Conservation (phyloP, 805 yeast genomes). For the Lipomyces yamadae region DNA sequence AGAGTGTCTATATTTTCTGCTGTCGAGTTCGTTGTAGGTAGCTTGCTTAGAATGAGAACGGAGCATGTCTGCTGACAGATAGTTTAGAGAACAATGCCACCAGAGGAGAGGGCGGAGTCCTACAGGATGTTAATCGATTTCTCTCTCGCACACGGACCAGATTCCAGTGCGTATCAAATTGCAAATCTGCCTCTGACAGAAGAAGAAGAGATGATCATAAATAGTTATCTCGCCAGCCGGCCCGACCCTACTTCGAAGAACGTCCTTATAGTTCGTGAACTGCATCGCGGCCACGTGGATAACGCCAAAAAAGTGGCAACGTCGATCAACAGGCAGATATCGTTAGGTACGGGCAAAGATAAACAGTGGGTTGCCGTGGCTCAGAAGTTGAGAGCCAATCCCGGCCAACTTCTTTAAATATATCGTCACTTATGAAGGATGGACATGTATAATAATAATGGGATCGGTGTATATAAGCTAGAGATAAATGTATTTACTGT, state of each 20-base stretch:
- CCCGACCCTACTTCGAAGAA: conserved; percentile 23
- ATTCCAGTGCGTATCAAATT: conserved; percentile 6
- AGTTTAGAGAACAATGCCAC: conserved; percentile 16
- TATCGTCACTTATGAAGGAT: background rate
- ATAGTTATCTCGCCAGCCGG: conserved; percentile 11
- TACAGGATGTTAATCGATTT: conserved; percentile 11
- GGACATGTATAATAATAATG: background rate
- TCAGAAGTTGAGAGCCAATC: conserved; percentile 11
- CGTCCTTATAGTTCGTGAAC: conserved; percentile 22
- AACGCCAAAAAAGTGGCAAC: conserved; percentile 18
- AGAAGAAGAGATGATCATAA: conserved; percentile 19
- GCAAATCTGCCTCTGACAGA: conserved; percentile 13
- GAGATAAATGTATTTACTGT: conserved; percentile 11
- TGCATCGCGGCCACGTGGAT: conserved; percentile 21
- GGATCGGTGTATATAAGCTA: background rate
- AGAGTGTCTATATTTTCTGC: conserved; percentile 25
- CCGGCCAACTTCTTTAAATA: conserved; percentile 16
- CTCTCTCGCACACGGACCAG: background rate
- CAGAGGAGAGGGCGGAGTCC: conserved; percentile 8
- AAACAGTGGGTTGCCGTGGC: conserved; percentile 27
- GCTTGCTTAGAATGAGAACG: no score
- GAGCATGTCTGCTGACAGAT: background rate
- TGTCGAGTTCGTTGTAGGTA: conserved; percentile 22
- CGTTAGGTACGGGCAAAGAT: conserved; percentile 21
- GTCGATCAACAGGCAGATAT: conserved; percentile 14